Conservation (phyloP, 306 rosid genomes). For the Mimosa pudica region DNA sequence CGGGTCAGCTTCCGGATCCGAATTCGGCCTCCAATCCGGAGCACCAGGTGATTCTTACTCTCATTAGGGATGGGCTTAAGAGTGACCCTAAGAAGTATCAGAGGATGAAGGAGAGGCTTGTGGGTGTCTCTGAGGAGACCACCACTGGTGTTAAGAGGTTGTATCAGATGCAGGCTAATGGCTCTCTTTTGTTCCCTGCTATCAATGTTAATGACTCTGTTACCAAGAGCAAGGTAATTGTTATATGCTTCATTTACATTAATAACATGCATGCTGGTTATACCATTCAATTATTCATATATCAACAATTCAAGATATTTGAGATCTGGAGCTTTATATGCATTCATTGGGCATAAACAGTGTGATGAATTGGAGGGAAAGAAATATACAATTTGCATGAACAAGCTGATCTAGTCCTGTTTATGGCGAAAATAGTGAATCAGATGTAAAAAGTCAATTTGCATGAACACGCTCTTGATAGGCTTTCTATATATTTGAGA, state of each 20-base stretch:
- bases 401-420: neutral
- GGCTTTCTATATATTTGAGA: neutral
- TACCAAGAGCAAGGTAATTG: constrained; percentile 92
- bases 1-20: constrained; percentile 69
- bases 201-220: constrained; percentile 96
- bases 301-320: neutral
- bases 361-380: neutral
- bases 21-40: constrained; percentile 73
- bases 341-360: too few relatives aligned
- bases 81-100: constrained; percentile 83
- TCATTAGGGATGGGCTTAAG: constrained; percentile 78
- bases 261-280: neutral
- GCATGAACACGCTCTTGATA: too few relatives aligned
- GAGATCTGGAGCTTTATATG: neutral
- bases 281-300: neutral
- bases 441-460: neutral
- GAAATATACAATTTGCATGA: neutral
- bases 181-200: constrained; percentile 83
- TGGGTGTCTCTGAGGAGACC: constrained; percentile 95
- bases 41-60: constrained; percentile 76
- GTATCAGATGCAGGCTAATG: constrained; percentile 87
- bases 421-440: neutral
- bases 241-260: neutral
- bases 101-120: constrained; percentile 85
- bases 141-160: constrained; percentile 99